Conservation (phyloP, 2,329 filamentous ascomycete genomes). For the Cryoendolithus antarcticus region DNA sequence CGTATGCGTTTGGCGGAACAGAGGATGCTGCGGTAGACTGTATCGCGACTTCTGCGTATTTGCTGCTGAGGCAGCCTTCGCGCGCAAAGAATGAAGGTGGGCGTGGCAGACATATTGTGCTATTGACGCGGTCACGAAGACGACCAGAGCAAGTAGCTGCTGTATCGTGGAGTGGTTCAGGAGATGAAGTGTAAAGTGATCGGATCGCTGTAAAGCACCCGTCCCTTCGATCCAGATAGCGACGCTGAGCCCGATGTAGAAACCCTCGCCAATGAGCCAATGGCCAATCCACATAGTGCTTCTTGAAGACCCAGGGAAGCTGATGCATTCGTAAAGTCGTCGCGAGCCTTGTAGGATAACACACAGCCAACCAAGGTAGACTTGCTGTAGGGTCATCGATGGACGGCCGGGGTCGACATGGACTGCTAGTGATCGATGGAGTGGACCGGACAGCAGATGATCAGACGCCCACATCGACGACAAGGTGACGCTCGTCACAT, state of each 20-base stretch:
- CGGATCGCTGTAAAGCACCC: slow-evolving; percentile 36
- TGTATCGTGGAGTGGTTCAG: slow-evolving; percentile 30
- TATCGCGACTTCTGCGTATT: slow-evolving; percentile 46
- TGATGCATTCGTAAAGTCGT: slow-evolving; percentile 62
- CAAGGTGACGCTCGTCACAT: slow-evolving; percentile 55
- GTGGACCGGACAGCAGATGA: slow-evolving; percentile 1
- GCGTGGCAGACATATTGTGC: slow-evolving; percentile 55
- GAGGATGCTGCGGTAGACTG: slow-evolving; percentile 59
- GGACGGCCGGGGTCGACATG: background rate
- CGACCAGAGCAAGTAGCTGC: slow-evolving; percentile 42
- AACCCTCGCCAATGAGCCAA: slow-evolving; percentile 66
- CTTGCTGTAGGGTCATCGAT: slow-evolving; percentile 49
- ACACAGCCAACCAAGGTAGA: slow-evolving; percentile 55
- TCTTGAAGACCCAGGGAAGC: slow-evolving; percentile 51
- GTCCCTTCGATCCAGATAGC: slow-evolving; percentile 77
- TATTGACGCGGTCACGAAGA: slow-evolving; percentile 58
- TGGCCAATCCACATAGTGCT: slow-evolving; percentile 78
- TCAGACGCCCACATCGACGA: slow-evolving; percentile 59
- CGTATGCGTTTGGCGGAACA: slow-evolving; percentile 63
- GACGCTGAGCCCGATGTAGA: slow-evolving; percentile 62
- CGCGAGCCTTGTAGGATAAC: slow-evolving; percentile 65
- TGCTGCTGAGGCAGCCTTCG: slow-evolving; percentile 4
- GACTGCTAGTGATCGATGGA: background rate
- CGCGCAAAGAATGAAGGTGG: slow-evolving; percentile 31
- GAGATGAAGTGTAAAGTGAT: slow-evolving; percentile 25